Evolutionary conservation across 352 stramenopile species (phyloP).

Genomic region (Phytophthora fragariaefolia): DNA sequence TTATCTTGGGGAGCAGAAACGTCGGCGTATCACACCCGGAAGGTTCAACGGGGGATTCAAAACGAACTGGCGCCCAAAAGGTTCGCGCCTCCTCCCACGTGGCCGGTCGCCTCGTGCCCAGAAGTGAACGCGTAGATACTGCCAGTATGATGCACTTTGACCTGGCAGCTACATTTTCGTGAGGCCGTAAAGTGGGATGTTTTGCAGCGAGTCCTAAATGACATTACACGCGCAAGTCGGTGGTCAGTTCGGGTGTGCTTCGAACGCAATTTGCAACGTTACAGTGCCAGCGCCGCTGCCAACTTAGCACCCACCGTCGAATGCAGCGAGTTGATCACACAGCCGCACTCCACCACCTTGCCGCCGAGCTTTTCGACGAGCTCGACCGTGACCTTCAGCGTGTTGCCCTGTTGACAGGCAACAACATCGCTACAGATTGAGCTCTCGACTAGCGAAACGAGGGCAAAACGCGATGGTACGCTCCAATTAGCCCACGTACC

Average conservation of each 20-base stretch:
- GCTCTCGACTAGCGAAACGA: slow-evolving; percentile 5
- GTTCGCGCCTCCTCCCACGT: no score
- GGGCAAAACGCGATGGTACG: background rate
- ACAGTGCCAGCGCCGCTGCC: no score
- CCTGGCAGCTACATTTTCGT: no score
- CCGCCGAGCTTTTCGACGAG: slow-evolving; percentile 74
- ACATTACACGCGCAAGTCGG: slow-evolving; percentile 9
- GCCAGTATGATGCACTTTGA: no score
- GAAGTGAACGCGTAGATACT: no score
- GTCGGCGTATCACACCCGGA: background rate
- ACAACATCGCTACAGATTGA: slow-evolving; percentile 5
- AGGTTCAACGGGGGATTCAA: background rate
- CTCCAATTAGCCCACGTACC: slow-evolving; percentile 30
- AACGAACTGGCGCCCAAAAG: background rate
- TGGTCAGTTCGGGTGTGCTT: slow-evolving; percentile 21
- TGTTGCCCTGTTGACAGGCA: slow-evolving; percentile 62
- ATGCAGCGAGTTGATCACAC: slow-evolving; percentile 71
- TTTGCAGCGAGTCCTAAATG: slow-evolving; percentile 49
- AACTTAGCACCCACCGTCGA: slow-evolving; percentile 55
- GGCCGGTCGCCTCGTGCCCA: no score
- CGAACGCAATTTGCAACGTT: background rate
- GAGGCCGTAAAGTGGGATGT: slow-evolving; percentile 61
- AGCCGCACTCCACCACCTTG: slow-evolving; percentile 82
- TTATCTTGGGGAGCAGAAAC: no score
- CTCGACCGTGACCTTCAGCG: slow-evolving; percentile 80